Conservation (phyloP, 78 protist species). For the Dictyostelium brefeldianum region DNA sequence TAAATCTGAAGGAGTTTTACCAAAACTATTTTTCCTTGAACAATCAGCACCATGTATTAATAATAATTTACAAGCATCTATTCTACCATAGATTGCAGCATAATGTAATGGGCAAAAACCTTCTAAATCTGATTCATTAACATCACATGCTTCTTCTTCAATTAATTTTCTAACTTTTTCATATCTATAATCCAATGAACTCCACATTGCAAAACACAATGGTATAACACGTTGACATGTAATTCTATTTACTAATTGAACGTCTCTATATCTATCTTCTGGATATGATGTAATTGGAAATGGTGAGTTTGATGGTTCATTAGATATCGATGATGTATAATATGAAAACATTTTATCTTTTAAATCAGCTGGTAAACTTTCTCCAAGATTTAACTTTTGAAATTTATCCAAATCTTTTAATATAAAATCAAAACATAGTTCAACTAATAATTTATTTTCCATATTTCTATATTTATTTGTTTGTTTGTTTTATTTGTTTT, state of each 20-base stretch:
- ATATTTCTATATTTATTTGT: not conserved
- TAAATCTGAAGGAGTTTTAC: slow-evolving; percentile 76
- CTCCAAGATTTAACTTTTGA: slow-evolving; percentile 16
- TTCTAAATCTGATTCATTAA: slow-evolving; percentile 73
- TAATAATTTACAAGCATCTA: slow-evolving; percentile 73
- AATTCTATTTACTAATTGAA: slow-evolving; percentile 69
- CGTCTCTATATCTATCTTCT: slow-evolving; percentile 78
- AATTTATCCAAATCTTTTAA: slow-evolving; percentile 37
- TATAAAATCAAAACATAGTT: slow-evolving; percentile 48
- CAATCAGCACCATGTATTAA: slow-evolving; percentile 77
- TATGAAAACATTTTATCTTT: slow-evolving; percentile 61
- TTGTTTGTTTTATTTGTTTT: not conserved
- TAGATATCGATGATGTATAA: slow-evolving; percentile 38
- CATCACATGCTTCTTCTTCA: slow-evolving; percentile 81
- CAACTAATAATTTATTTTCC: slow-evolving; percentile 28
- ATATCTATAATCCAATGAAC: slow-evolving; percentile 67
- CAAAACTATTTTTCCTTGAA: slow-evolving; percentile 62
- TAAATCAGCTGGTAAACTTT: slow-evolving; percentile 27
- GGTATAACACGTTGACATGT: slow-evolving; percentile 81
- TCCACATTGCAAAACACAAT: slow-evolving; percentile 83
- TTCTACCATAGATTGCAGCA: slow-evolving; percentile 78
- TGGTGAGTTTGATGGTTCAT: slow-evolving; percentile 56
- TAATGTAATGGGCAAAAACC: slow-evolving; percentile 81
- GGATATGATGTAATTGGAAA: slow-evolving; percentile 75
- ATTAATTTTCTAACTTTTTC: slow-evolving; percentile 77